Evolutionary conservation across 257 asterid species (phyloP).

Genomic region (Plantago elongata): DNA sequence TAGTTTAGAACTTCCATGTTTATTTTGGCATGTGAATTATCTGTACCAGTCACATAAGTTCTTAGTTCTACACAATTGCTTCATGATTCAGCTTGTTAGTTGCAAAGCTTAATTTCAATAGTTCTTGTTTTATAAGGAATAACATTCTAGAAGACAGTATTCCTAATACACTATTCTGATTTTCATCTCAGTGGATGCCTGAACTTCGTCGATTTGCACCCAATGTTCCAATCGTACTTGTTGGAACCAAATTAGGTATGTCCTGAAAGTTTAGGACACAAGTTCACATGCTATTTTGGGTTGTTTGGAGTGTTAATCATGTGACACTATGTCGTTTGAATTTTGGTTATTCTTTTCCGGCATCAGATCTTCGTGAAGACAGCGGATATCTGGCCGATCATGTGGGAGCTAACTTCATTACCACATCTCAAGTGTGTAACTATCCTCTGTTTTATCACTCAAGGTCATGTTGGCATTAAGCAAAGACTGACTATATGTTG

Average conservation of each 20-base stretch:
- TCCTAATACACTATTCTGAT: slow-evolving; percentile 8
- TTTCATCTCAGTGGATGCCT: slow-evolving; percentile 89
- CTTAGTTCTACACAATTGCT: too few relatives aligned
- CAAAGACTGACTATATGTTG: not conserved
- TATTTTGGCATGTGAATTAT: too few relatives aligned
- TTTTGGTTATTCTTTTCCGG: not conserved
- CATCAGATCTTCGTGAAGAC: slow-evolving; percentile 78
- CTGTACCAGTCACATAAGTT: too few relatives aligned
- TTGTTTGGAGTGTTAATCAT: not conserved
- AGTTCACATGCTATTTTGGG: not conserved
- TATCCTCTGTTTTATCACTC: not conserved
- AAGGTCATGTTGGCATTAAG: not conserved
- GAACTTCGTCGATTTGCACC: slow-evolving; percentile 99
- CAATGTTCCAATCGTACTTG: slow-evolving; percentile 87
- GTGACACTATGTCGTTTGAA: not conserved
- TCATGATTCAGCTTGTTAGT: too few relatives aligned
- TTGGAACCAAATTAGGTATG: slow-evolving; percentile 89
- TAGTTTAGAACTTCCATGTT: too few relatives aligned
- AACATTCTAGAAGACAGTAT: not conserved
- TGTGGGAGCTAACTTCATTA: slow-evolving; percentile 62
- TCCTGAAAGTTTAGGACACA: not conserved
- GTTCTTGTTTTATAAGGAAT: too few relatives aligned
- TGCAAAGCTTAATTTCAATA: too few relatives aligned
- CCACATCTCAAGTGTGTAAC: slow-evolving; percentile 68
- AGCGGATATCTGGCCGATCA: slow-evolving; percentile 68